Evolutionary conservation across 768 basidiomycete species (phyloP), one percentile per base, ranked within the genome.

Genomic region (Boletellus ananas): DNA sequence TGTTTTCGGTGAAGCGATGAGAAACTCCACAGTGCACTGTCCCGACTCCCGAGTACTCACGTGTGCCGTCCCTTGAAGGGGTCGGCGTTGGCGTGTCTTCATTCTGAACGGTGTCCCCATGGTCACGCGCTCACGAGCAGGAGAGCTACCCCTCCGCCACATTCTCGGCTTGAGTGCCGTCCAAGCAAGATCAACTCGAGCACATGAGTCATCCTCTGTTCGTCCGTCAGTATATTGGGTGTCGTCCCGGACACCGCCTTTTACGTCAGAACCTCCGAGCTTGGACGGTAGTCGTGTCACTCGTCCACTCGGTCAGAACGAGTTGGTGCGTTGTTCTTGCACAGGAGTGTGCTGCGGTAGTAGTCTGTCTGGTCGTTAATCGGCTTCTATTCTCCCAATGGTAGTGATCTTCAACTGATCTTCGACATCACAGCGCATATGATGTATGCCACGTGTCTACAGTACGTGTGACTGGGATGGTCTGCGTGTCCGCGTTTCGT

Each of bases 331-430:
- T 14, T 17, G 45, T 35, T 27, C 52, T 38, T 44, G 29, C 37
- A 39, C 34, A 5, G 38, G 35, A 45, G 43, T 36, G 43, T 17
- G 25, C 18, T 37, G 25, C 37, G 47, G 34, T 47, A 44, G 33
- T 34, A 49, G 44, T 50, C 29, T 52, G 23, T 31, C 38, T 31
- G 42, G 38, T 50, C 50, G 62, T 57, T 48, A 55, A 63, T 65
- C 50, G 37, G n/a, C 58, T 63, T 65, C 60, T 47, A 47, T 58
- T 58, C 50, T 36, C 62, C 49, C 62, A 43, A 56, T 42, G 46
- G 58, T 35, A 65, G 55, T 54, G 64, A 64, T 64, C 62, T 60
- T 60, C 62, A 54, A 63, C 52, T 54, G 62, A 64, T 63, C 54
- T 64, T 62, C 60, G 50, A 31, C 41, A 36, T 52, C 49, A 39